Evolutionary conservation across 768 basidiomycete genomes (phyloP).

Genomic region (Tephrocybe sp.): DNA sequence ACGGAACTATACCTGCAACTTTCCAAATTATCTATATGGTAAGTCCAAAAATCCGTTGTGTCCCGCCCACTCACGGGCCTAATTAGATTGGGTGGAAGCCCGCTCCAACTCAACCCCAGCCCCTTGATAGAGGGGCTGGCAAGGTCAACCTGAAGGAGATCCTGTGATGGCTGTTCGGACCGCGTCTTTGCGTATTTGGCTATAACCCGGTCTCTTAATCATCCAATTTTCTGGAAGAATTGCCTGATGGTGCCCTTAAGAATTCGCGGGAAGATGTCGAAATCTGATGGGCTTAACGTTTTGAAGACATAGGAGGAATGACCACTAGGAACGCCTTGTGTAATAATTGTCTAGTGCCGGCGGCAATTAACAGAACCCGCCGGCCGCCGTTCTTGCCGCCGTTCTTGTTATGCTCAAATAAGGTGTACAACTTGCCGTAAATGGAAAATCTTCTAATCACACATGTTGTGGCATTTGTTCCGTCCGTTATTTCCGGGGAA

Average conservation of each 20-base stretch:
- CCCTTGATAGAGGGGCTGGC: conserved; percentile 45
- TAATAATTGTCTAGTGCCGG: not conserved
- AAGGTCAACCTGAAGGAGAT: conserved; percentile 44
- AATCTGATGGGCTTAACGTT: no score
- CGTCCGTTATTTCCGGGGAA: not conserved
- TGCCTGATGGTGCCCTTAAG: not conserved
- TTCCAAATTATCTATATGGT: conserved; percentile 97
- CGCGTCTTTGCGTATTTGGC: not conserved
- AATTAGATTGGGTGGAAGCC: conserved; percentile 49
- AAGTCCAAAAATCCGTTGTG: conserved; percentile 19
- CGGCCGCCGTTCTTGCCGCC: conserved; percentile 8
- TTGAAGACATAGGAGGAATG: no score
- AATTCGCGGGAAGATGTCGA: no score
- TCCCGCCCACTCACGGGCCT: not conserved
- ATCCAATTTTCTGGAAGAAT: not conserved
- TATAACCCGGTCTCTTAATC: not conserved
- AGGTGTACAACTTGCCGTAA: conserved; percentile 5
- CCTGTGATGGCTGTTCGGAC: conserved; percentile 29
- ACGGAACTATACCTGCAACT: conserved; percentile 88
- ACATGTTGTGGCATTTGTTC: not conserved
- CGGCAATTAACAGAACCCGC: conserved; percentile 12
- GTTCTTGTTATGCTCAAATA: not conserved
- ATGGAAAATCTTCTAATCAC: not conserved
- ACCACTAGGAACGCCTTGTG: no score
- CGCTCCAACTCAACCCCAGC: conserved; percentile 41